Base-by-base conservation (phyloP, 129 eudicot genomes). In the Solidago caesia region DNA sequence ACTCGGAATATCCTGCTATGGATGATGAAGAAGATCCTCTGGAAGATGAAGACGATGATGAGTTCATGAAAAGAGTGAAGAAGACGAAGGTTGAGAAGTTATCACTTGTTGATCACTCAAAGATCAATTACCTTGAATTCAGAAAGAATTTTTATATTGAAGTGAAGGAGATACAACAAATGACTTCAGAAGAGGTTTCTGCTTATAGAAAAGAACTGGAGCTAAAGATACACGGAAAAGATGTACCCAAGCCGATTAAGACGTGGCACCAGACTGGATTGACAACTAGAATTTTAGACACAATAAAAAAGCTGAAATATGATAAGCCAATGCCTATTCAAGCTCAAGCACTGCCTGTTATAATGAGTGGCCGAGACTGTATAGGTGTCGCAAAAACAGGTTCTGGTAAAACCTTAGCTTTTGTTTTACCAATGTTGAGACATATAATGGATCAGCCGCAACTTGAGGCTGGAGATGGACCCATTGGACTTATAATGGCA, bases 361-460 rank as follows among this genome's bases (percentile, higher is more conserved):
- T 89, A 61, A 89, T 89, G 96, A 89, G 89, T 79, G 96, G 96
- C 49, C 82, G 96, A 15, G 96, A 89, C 66, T 89, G 96, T 73
- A 89, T 89, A 64, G 96, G 96, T 62, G 71, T 89, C 49, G 96
- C 96, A 48, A 89, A 89, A 75, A 89, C 96, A 0, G 96, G 96
- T 39, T 89, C 96, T 15, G 96, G 92, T 9, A 89, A 89, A 85
- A 89, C 96, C 51, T 79, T 89, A 57, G 92, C 96, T 14, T 89
- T 89, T 81, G 96, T 89, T 44, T 79, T 89, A 72, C 96, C 96
- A 25, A 87, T 89, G 96, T 68, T 89, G 86, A 84, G 96, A 75
- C 96, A 89, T 73, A 89, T 89, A 58, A 89, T 87, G 88, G 96
- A 87, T 65, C 96, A 89, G 76, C 88, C 92, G 47, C 85, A 85